These are phyloP conservation scores for Calonectria pseudoreteaudii DNA, from an alignment of 2,329 filamentous ascomycete species.

Conservation along the genomic window DNA sequence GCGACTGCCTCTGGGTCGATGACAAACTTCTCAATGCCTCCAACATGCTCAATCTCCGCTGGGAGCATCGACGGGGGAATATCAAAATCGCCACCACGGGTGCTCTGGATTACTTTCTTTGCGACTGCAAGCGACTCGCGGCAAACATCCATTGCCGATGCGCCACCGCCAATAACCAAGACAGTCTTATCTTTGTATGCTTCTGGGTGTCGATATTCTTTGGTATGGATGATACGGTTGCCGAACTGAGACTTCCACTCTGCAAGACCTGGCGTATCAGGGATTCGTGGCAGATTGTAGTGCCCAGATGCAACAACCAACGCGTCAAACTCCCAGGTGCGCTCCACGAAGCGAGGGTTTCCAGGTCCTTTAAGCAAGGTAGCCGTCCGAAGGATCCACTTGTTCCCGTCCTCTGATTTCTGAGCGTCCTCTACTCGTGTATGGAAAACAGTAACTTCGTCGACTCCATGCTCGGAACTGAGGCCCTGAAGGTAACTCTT, in stretches of 20 bases:
- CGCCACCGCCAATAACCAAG: constrained; percentile 65
- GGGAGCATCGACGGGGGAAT: constrained; percentile 66
- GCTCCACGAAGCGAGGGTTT: constrained; percentile 43
- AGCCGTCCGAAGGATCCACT: constrained; percentile 65
- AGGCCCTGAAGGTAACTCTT: constrained; percentile 72
- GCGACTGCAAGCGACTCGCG: constrained; percentile 52
- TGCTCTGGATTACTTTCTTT: constrained; percentile 60
- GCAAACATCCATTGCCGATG: constrained; percentile 57
- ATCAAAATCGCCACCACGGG: constrained; percentile 69
- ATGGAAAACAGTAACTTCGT: constrained; percentile 63
- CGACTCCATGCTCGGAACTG: constrained; percentile 61
- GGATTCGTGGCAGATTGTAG: constrained; percentile 73
- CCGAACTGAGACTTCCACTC: constrained; percentile 68
- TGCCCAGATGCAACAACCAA: constrained; percentile 76
- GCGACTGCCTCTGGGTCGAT: constrained; percentile 38
- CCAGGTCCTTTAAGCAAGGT: constrained; percentile 49
- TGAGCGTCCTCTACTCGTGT: constrained; percentile 67
- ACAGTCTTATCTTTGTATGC: constrained; percentile 65
- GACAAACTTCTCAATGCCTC: constrained; percentile 60
- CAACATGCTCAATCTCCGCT: constrained; percentile 62
- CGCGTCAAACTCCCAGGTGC: constrained; percentile 66
- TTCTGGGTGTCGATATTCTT: constrained; percentile 75
- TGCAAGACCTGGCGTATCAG: constrained; percentile 68
- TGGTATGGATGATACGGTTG: constrained; percentile 72
- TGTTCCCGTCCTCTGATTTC: constrained; percentile 54